Percentiles rank a stretch among this genome's conserved stretches.
Evolutionary conservation across 495 filamentous ascomycete species (phyloP).

Genomic region (Endocarpon pusillum): DNA sequence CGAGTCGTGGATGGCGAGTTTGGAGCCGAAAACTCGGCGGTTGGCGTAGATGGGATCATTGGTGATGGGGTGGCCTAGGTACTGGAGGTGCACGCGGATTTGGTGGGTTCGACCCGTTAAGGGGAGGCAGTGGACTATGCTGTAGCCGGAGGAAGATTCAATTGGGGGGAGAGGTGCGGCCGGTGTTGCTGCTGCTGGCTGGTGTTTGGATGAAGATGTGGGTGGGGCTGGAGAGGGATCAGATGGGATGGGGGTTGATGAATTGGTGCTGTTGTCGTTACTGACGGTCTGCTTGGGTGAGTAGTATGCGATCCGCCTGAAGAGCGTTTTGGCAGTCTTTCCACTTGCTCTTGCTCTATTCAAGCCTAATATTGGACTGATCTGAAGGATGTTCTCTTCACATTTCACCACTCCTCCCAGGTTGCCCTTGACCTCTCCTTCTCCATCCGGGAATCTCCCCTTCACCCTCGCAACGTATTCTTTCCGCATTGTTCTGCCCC

Average conservation of each 20-base stretch:
- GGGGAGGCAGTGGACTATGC: slow-evolving; percentile 84
- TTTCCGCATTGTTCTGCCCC: slow-evolving; percentile 63
- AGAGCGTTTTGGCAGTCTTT: slow-evolving; percentile 76
- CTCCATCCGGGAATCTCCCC: slow-evolving; percentile 64
- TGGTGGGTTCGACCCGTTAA: slow-evolving; percentile 92
- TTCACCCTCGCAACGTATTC: slow-evolving; percentile 88
- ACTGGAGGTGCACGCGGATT: slow-evolving; percentile 86
- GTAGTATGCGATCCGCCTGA: slow-evolving; percentile 78
- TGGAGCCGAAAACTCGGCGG: slow-evolving; percentile 70
- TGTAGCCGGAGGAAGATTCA: slow-evolving; percentile 51
- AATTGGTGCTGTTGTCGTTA: not conserved
- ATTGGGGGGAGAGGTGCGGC: slow-evolving; percentile 15
- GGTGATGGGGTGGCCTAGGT: slow-evolving; percentile 80
- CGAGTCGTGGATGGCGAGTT: slow-evolving; percentile 54
- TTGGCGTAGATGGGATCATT: slow-evolving; percentile 98
- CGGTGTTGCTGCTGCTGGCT: slow-evolving; percentile 19
- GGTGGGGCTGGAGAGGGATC: not conserved
- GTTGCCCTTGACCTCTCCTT: slow-evolving; percentile 17
- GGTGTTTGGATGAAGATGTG: not conserved
- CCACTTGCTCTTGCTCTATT: slow-evolving; percentile 87
- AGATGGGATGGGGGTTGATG: not conserved
- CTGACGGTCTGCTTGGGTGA: not conserved
- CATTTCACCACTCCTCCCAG: slow-evolving; percentile 52
- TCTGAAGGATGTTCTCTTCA: slow-evolving; percentile 81
- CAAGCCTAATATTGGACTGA: slow-evolving; percentile 86